Conservation (phyloP, 164 flowering plant species). For the Aristolochia contorta region DNA sequence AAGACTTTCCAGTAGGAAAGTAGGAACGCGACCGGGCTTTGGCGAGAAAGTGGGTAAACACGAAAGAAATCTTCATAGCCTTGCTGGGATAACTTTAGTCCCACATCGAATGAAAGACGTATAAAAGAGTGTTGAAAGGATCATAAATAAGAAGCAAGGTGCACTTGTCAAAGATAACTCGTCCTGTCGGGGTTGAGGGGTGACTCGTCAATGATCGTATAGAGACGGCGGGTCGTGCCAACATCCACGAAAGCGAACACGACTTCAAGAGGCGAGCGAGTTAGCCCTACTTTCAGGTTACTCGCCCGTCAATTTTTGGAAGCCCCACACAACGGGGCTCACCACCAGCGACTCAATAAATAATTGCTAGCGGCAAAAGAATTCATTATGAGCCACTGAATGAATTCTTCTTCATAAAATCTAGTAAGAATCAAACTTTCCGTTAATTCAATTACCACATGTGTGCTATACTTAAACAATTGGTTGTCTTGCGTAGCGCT, state of each 20-base stretch:
- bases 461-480: too few species aligned
- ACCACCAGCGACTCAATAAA: not conserved
- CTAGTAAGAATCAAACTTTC: too few species aligned
- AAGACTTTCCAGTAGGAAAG: too few species aligned
- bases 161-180: not conserved
- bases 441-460: too few species aligned
- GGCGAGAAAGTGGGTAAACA: too few species aligned
- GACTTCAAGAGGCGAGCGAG: slow-evolving; percentile 13
- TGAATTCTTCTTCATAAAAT: too few species aligned
- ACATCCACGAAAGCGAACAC: slow-evolving; percentile 31
- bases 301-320: slow-evolving; percentile 24
- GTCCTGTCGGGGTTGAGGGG: slow-evolving; percentile 37
- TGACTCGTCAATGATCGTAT: slow-evolving; percentile 44
- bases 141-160: not conserved
- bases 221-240: slow-evolving; percentile 51
- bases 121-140: fast-evolving
- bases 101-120: slow-evolving; percentile 10
- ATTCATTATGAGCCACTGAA: too few species aligned
- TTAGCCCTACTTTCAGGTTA: slow-evolving; percentile 14
- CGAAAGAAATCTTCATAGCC: too few species aligned
- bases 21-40: too few species aligned
- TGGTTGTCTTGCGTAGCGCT: too few species aligned
- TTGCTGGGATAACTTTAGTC: not conserved
- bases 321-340: slow-evolving; percentile 2
- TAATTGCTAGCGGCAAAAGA: too few species aligned